phyloP scores from a whole-genome alignment of 257 asterid species.

The Marsdenia floribunda region DNA sequence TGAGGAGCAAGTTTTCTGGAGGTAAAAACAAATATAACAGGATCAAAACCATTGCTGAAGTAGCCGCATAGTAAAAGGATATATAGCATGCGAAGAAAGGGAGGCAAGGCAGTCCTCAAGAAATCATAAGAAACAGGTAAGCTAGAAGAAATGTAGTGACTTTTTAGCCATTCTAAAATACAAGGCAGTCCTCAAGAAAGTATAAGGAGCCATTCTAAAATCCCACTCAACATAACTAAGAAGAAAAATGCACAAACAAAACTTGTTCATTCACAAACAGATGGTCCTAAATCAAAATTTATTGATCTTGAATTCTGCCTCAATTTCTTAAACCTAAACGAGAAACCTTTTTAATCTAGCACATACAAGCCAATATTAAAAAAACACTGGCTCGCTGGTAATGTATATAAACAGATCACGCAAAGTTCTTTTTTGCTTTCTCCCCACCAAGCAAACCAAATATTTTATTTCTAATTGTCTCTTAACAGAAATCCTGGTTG shows the following conservation, averaged over 20 bases:
- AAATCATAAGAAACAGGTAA: background rate
- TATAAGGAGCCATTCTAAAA: background rate
- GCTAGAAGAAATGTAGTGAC: background rate
- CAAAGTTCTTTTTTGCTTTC: background rate
- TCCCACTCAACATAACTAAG: background rate
- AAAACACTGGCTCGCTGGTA: background rate
- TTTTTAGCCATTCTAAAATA: background rate
- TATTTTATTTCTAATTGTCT: background rate
- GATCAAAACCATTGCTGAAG: background rate
- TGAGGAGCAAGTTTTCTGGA: conserved; percentile 87
- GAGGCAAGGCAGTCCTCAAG: background rate
- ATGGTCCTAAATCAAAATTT: background rate
- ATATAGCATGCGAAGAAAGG: background rate
- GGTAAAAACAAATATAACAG: conserved; percentile 5
- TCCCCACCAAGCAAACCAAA: background rate
- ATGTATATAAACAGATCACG: background rate
- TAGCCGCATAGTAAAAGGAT: background rate
- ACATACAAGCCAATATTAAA: background rate
- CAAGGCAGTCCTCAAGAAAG: background rate
- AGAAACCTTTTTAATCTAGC: background rate
- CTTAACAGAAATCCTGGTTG: background rate
- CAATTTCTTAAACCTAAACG: background rate
- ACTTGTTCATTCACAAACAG: background rate
- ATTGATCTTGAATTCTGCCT: background rate
- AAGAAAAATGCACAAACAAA: background rate